These are phyloP conservation scores for Tuber borchii DNA, from an alignment of 495 filamentous ascomycete species.

Conservation along the genomic window DNA sequence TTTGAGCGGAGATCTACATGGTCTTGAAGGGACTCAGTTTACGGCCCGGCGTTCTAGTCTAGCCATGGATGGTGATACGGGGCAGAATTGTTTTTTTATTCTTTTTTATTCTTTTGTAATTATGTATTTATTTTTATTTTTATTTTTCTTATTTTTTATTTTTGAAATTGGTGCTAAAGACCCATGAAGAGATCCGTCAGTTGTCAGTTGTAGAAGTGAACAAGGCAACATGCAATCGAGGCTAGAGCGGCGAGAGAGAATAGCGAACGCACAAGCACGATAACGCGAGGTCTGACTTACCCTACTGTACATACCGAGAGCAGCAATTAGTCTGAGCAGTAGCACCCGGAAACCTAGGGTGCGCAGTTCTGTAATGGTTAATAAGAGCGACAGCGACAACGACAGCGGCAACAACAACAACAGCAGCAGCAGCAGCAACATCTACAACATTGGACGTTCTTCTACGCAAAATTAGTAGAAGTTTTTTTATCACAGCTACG, in stretches of 20 bases:
- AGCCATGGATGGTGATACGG: not conserved
- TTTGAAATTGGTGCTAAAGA: not conserved
- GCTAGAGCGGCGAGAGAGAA: conserved; percentile 2
- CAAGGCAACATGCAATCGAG: not conserved
- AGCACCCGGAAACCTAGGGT: not conserved
- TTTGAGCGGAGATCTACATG: not conserved
- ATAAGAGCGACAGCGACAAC: not conserved
- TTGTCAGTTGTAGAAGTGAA: not conserved
- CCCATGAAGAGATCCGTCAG: not conserved
- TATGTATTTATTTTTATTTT: too few species aligned
- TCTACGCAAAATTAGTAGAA: not conserved
- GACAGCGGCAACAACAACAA: not conserved
- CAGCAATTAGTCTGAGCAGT: not conserved
- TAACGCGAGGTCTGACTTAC: conserved; percentile 3
- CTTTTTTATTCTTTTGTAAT: not conserved
- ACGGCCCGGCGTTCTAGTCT: not conserved
- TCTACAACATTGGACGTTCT: not conserved
- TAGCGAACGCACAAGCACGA: conserved; percentile 3
- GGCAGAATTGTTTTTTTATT: not conserved
- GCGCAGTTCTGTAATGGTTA: not conserved
- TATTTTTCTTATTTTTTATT: not conserved
- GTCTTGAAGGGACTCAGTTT: not conserved
- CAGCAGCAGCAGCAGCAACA: not conserved
- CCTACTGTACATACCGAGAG: not conserved
- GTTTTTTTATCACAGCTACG: not conserved